These are phyloP conservation scores for Ceratobasidium sp. DNA, from an alignment of 1,284 basidiomycete species.

Conservation along the genomic window DNA sequence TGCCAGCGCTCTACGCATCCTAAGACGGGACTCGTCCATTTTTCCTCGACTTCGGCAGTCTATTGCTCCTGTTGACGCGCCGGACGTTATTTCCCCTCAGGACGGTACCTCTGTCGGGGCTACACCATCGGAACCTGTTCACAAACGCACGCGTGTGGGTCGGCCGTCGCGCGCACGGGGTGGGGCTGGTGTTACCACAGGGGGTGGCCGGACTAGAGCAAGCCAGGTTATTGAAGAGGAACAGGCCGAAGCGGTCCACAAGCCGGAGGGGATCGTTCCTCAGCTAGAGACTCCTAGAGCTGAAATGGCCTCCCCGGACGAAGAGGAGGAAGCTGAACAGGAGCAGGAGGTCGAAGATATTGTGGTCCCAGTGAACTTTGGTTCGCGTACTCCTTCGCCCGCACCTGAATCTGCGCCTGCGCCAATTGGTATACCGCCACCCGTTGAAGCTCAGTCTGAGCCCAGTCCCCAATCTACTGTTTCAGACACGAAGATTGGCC, in stretches of 20 bases:
- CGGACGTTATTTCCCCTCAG: not conserved
- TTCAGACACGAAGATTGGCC: not conserved
- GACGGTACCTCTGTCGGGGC: not conserved
- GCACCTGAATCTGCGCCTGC: not conserved
- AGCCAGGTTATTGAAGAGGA: conserved; percentile 21
- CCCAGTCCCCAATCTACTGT: not conserved
- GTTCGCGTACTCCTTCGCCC: conserved; percentile 36
- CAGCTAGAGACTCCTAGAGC: not conserved
- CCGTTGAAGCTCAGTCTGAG: not conserved
- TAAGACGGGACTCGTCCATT: conserved; percentile 29
- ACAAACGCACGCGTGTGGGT: conserved; percentile 40
- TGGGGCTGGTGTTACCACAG: conserved; percentile 13
- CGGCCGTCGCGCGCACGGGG: conserved; percentile 28
- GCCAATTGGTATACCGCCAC: not conserved
- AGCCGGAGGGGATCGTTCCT: not conserved
- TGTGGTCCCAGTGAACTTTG: conserved; percentile 37
- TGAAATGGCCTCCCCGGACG: not conserved
- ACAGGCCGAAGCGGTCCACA: not conserved
- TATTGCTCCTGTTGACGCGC: not conserved
- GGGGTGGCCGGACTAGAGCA: not conserved
- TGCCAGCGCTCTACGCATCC: conserved; percentile 31
- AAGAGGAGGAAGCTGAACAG: not conserved
- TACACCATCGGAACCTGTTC: conserved; percentile 11
- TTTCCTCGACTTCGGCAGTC: conserved; percentile 28
- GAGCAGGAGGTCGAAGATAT: conserved; percentile 16